These are phyloP conservation scores for Betula pendula DNA, from an alignment of 306 rosid species.

Conservation along the genomic window DNA sequence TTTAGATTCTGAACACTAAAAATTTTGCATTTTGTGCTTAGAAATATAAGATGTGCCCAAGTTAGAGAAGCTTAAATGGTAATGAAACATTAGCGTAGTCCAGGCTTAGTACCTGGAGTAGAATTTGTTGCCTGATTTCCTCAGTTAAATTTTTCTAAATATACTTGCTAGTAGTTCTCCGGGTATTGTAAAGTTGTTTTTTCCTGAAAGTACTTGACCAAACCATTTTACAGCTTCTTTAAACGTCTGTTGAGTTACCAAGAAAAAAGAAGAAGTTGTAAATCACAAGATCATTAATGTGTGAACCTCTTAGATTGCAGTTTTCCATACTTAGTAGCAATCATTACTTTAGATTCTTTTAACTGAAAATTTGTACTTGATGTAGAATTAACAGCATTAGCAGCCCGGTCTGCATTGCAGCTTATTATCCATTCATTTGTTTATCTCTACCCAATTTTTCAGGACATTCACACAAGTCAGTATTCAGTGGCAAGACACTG, in stretches of 20 bases:
- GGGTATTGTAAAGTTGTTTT: background rate
- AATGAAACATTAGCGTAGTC: background rate
- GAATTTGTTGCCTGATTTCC: background rate
- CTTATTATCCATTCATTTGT: constrained; percentile 24
- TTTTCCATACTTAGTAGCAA: background rate
- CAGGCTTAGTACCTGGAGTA: background rate
- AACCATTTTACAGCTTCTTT: background rate
- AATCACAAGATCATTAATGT: background rate
- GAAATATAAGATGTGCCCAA: background rate
- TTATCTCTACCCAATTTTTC: constrained; percentile 25
- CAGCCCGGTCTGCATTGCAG: background rate
- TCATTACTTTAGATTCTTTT: background rate
- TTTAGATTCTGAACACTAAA: background rate
- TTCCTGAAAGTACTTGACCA: background rate
- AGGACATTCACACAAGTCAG: constrained; percentile 99
- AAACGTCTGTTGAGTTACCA: background rate
- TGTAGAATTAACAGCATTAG: background rate
- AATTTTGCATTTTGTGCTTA: too few relatives aligned
- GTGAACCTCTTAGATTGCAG: background rate
- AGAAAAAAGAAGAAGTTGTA: background rate
- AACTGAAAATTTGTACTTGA: background rate
- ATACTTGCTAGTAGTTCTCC: background rate
- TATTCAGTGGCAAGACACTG: constrained; percentile 97
- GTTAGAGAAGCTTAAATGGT: background rate
- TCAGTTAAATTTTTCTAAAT: background rate